phyloP scores from a whole-genome alignment of 2,329 filamentous ascomycete species.

The Epichloe sp. region DNA sequence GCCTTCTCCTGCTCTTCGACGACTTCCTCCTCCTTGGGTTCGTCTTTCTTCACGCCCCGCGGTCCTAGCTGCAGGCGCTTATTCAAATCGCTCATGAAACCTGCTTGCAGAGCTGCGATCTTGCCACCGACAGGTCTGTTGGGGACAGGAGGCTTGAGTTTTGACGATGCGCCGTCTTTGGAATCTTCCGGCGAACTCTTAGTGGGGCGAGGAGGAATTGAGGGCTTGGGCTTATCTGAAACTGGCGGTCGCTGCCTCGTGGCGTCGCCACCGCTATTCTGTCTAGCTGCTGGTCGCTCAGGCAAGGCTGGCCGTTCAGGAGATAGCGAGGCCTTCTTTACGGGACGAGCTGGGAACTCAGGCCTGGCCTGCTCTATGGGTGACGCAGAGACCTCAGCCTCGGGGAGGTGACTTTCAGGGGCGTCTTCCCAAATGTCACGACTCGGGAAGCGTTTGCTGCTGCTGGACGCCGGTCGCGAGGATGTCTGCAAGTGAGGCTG shows the following conservation, averaged over 20 bases:
- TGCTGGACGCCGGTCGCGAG: slow-evolving; percentile 34
- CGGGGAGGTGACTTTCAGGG: slow-evolving; percentile 63
- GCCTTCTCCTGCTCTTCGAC: slow-evolving; percentile 53
- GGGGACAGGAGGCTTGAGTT: slow-evolving; percentile 75
- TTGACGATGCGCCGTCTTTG: slow-evolving; percentile 35
- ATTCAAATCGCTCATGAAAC: slow-evolving; percentile 88
- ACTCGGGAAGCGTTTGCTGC: slow-evolving; percentile 70
- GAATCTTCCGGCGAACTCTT: slow-evolving; percentile 32
- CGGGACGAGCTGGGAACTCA: slow-evolving; percentile 18
- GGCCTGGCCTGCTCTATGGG: slow-evolving; percentile 17
- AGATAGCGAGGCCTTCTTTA: slow-evolving; percentile 24
- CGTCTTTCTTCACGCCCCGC: slow-evolving; percentile 64
- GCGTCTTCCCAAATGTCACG: slow-evolving; percentile 91
- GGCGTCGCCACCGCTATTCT: slow-evolving; percentile 23
- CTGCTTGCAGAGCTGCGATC: slow-evolving; percentile 80
- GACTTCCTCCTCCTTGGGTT: slow-evolving; percentile 42
- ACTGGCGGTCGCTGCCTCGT: slow-evolving; percentile 27
- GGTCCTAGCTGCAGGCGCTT: slow-evolving; percentile 78
- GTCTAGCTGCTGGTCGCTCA: slow-evolving; percentile 40
- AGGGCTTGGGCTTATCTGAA: slow-evolving; percentile 44
- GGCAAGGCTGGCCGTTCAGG: slow-evolving; percentile 34
- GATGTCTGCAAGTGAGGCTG: slow-evolving; percentile 34
- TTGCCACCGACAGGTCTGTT: slow-evolving; percentile 63
- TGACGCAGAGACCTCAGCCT: slow-evolving; percentile 51
- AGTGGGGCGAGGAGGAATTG: slow-evolving; percentile 47